Conservation (phyloP, 1,284 basidiomycete genomes). For the Sporisorium graminicola region DNA sequence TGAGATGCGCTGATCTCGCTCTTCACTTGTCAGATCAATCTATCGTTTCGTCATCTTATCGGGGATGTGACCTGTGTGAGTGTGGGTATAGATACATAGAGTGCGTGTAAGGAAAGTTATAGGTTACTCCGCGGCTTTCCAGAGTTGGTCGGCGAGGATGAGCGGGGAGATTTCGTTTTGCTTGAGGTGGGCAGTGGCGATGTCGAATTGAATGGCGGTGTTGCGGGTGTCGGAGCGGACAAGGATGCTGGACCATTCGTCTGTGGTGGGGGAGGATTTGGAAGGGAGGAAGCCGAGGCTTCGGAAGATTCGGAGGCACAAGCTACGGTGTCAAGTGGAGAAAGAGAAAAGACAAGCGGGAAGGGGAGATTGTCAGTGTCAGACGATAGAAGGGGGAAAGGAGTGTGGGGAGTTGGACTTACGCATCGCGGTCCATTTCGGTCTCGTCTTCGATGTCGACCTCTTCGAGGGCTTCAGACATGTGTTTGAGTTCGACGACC, state of each 20-base stretch:
- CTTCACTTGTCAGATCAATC: not conserved
- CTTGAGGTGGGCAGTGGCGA: constrained; percentile 32
- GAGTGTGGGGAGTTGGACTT: constrained; percentile 22
- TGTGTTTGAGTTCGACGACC: constrained; percentile 41
- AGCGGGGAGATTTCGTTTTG: constrained; percentile 35
- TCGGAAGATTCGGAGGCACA: constrained; percentile 55
- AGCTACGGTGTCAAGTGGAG: constrained; percentile 22
- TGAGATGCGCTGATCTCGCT: constrained; percentile 69
- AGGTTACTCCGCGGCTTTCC: constrained; percentile 53
- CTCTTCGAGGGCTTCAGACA: constrained; percentile 49
- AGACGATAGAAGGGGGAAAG: not conserved
- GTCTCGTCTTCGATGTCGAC: constrained; percentile 55
- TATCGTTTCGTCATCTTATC: not conserved
- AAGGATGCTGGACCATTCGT: constrained; percentile 49
- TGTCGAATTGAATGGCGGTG: constrained; percentile 56
- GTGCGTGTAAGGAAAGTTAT: not conserved
- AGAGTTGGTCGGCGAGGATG: constrained; percentile 53
- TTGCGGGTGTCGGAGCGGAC: constrained; percentile 56
- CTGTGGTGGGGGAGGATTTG: constrained; percentile 12
- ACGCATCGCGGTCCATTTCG: constrained; percentile 60
- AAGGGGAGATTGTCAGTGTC: not conserved
- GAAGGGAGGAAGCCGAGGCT: constrained; percentile 56
- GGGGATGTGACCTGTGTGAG: constrained; percentile 3
- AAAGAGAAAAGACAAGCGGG: no score
- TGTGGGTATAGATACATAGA: not conserved